Evolutionary conservation across 2,329 filamentous ascomycete species (phyloP), one percentile per base, ranked within the genome.

Genomic region (Botrytis paeoniae): DNA sequence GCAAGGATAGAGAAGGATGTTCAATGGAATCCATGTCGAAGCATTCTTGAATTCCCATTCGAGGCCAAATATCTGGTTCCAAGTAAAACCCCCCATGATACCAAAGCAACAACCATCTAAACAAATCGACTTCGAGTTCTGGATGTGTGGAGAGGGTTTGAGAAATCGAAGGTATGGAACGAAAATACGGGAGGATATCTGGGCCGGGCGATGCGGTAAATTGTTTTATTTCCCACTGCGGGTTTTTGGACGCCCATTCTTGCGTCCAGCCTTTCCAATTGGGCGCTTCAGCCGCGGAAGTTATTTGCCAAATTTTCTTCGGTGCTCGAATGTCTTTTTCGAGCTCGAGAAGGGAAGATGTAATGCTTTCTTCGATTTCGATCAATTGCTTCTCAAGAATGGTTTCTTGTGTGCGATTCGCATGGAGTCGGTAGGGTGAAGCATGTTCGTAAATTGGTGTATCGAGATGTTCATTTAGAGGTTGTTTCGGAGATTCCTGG

Each of bases 11-110:
- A 22, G 61, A 66, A 22, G 45, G 70, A 35, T 66, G 43, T 6
- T 66, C 60, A 4, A 71, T 57, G 8, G 70, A 57, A 12, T 69
- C 59, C 37, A 76, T 72, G 8, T 75, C 74, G 10, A 39, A 12
- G 43, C 76, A 78, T 45, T 76, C 48, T 18, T 68, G 37, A 59
- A 78, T 63, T 4, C 74, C 32, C 1, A 76, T 39, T 3, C 75
- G 73, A 48, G 70, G 64, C 76, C 76, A 78, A 16, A 76, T 76
- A 63, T 78, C 75, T 2, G 77, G 69, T 20, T 74, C 74, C 7
- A 75, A 39, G 35, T 72, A 77, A 20, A 78, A 75, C 1, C 77
- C 76, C 0, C 77, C 77, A 74, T 77, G 54, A 57, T 75, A 78
- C 75, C 76, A 78, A 6, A 78, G 69, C 10, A 78, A 18, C 10